Percentiles rank a stretch among this genome's conserved stretches.
phyloP scores from a whole-genome alignment of 352 stramenopile genomes.

The Peronosclerospora sorghi region DNA sequence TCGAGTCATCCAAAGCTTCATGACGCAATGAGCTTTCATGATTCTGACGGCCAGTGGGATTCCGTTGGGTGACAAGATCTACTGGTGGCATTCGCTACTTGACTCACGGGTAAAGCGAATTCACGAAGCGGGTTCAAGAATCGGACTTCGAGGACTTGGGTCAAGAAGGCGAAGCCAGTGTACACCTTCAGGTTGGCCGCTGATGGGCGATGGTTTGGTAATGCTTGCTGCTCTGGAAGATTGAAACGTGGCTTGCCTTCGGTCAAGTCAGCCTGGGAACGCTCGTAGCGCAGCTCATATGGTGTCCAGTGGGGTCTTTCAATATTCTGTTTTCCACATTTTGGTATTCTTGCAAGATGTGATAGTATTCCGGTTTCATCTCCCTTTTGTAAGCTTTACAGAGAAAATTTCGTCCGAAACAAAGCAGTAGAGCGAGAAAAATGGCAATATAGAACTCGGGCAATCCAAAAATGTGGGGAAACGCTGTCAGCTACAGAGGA shows the following conservation, averaged over 20 bases:
- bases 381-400: constrained; percentile 82
- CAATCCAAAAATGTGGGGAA: constrained; percentile 67
- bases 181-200: constrained; percentile 38
- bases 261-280: constrained; percentile 55
- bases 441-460: constrained; percentile 71
- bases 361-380: constrained; percentile 78
- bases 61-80: constrained; percentile 18
- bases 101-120: constrained; percentile 54
- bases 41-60: constrained; percentile 22
- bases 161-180: constrained; percentile 79
- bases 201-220: constrained; percentile 10
- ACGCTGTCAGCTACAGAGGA: constrained; percentile 55
- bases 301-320: constrained; percentile 51
- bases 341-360: constrained; percentile 77
- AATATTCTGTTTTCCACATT: constrained; percentile 21
- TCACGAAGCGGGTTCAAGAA: constrained; percentile 72
- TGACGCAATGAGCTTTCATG: constrained; percentile 13
- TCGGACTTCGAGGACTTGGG: constrained; percentile 59
- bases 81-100: constrained; percentile 32
- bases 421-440: constrained; percentile 60
- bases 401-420: no score
- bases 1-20: constrained; percentile 12
- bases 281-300: constrained; percentile 51
- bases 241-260: constrained; percentile 56
- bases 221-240: constrained; percentile 28